These are phyloP conservation scores for Tricholoma sp. DNA, from an alignment of 768 basidiomycete species.

Conservation along the genomic window DNA sequence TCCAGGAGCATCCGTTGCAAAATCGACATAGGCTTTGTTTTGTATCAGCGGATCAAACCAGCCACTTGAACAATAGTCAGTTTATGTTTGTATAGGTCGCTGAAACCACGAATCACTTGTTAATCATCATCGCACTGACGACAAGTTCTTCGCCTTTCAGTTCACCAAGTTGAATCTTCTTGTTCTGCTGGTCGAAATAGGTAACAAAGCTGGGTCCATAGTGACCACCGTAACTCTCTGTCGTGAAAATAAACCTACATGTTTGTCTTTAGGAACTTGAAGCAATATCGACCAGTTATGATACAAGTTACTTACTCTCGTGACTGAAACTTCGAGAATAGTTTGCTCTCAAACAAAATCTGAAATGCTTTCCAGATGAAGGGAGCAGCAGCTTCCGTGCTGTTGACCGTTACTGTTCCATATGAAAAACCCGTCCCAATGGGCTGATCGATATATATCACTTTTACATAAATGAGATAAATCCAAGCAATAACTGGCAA, in stretches of 20 bases:
- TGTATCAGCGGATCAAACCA: slow-evolving; percentile 60
- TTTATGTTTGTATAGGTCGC: neutral
- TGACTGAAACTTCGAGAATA: slow-evolving; percentile 46
- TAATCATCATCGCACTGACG: slow-evolving; percentile 61
- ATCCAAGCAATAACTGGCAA: neutral
- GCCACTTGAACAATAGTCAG: slow-evolving; percentile 3
- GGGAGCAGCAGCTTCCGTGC: slow-evolving; percentile 49
- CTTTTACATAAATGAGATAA: slow-evolving; percentile 25
- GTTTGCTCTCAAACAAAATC: slow-evolving; percentile 49
- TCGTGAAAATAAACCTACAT: slow-evolving; percentile 54
- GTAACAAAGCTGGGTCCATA: slow-evolving; percentile 62
- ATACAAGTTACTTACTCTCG: slow-evolving; percentile 38
- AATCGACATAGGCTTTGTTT: slow-evolving; percentile 53
- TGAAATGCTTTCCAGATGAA: slow-evolving; percentile 63
- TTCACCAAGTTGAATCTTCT: slow-evolving; percentile 37
- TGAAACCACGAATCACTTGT: slow-evolving; percentile 34
- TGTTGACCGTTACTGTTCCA: slow-evolving; percentile 53
- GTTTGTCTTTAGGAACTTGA: neutral
- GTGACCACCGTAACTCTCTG: slow-evolving; percentile 67
- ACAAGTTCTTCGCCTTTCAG: slow-evolving; percentile 45
- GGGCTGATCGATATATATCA: slow-evolving; percentile 69
- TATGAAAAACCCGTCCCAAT: slow-evolving; percentile 63
- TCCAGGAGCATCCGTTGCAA: slow-evolving; percentile 58
- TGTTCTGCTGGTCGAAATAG: slow-evolving; percentile 60
- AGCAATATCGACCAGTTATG: neutral